These are phyloP conservation scores for Mycena pura DNA, from an alignment of 768 basidiomycete genomes.

Conservation along the genomic window DNA sequence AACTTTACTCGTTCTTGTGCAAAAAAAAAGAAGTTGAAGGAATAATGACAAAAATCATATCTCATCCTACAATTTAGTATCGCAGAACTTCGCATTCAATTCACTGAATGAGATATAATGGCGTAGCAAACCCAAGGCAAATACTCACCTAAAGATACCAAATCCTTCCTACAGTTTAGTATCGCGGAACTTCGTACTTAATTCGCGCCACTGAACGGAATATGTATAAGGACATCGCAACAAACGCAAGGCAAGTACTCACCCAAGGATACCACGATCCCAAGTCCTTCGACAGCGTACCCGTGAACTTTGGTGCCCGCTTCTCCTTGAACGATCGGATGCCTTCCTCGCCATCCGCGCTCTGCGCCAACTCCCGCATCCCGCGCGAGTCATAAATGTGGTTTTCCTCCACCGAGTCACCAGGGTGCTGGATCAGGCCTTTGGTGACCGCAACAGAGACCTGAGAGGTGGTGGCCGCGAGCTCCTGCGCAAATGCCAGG, in stretches of 20 bases:
- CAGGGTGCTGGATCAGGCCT: slow-evolving; percentile 57
- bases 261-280: slow-evolving; percentile 62
- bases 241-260: slow-evolving; percentile 24
- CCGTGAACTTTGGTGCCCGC: slow-evolving; percentile 51
- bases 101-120: background rate
- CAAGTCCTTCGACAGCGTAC: slow-evolving; percentile 48
- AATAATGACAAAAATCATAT: no score
- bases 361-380: slow-evolving; percentile 46
- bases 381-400: slow-evolving; percentile 60
- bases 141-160: no score
- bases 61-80: no score
- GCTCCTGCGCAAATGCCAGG: slow-evolving; percentile 56
- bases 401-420: slow-evolving; percentile 57
- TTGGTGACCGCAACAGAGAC: slow-evolving; percentile 59
- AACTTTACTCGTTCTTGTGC: no score
- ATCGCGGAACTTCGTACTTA: slow-evolving; percentile 42
- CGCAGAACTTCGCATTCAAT: no score
- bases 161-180: slow-evolving; percentile 33
- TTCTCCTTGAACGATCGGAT: slow-evolving; percentile 55
- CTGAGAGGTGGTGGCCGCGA: slow-evolving; percentile 58
- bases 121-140: no score
- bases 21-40: no score
- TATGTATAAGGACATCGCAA: background rate
- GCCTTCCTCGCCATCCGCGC: slow-evolving; percentile 55
- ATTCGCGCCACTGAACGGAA: slow-evolving; percentile 43